Evolutionary conservation across 2,329 filamentous ascomycete species (phyloP).

Genomic region (Talaromyces atroroseus): DNA sequence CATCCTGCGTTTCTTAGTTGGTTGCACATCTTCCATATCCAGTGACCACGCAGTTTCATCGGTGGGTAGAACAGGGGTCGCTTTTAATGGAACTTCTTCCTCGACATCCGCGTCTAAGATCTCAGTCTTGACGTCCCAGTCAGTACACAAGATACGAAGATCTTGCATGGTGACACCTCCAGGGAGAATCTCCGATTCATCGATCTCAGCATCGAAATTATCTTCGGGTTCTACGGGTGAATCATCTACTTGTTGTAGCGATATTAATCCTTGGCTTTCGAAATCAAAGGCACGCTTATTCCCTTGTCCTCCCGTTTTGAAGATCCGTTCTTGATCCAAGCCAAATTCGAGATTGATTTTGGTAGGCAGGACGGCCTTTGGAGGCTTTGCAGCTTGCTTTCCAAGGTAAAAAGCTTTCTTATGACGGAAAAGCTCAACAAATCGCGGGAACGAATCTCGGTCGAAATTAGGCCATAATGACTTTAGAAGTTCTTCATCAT

Average conservation of each 20-base stretch:
- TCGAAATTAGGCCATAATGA: slow-evolving; percentile 78
- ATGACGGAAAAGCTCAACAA: slow-evolving; percentile 75
- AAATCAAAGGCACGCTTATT: slow-evolving; percentile 46
- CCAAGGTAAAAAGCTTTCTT: slow-evolving; percentile 72
- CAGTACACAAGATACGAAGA: slow-evolving; percentile 76
- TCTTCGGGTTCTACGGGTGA: slow-evolving; percentile 46
- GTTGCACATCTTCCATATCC: slow-evolving; percentile 40
- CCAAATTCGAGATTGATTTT: slow-evolving; percentile 86
- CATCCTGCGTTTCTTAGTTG: slow-evolving; percentile 62
- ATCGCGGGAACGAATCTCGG: slow-evolving; percentile 67
- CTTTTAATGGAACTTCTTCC: slow-evolving; percentile 15
- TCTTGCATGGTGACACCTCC: slow-evolving; percentile 74
- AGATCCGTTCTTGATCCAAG: slow-evolving; percentile 78
- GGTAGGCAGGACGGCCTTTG: slow-evolving; percentile 75
- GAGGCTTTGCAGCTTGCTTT: slow-evolving; percentile 71
- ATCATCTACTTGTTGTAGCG: slow-evolving; percentile 33
- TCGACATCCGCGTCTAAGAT: slow-evolving; percentile 38
- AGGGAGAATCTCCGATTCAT: slow-evolving; percentile 57
- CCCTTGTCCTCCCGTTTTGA: slow-evolving; percentile 65
- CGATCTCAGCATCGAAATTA: slow-evolving; percentile 49
- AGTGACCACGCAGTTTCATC: slow-evolving; percentile 52
- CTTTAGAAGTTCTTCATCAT: slow-evolving; percentile 68
- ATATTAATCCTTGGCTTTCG: slow-evolving; percentile 53
- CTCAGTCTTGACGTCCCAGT: slow-evolving; percentile 68
- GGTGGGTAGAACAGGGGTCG: slow-evolving; percentile 38